phyloP scores from a whole-genome alignment of 306 rosid species.

The Ammopiptanthus mongolicus region DNA sequence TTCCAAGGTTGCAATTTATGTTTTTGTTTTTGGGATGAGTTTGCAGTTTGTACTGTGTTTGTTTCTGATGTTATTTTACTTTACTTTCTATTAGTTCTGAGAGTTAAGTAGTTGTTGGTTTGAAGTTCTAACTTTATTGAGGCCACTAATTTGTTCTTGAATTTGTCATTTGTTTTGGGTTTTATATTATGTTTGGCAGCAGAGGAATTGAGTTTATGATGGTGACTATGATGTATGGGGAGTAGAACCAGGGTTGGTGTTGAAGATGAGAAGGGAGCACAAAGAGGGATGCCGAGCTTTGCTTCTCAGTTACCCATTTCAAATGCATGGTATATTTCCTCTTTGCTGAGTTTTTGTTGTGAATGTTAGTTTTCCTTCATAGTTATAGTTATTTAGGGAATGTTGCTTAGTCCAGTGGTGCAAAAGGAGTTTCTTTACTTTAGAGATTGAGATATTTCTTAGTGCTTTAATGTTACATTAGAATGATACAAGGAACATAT shows the following conservation, averaged over 20 bases:
- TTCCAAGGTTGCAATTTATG: conserved; percentile 11
- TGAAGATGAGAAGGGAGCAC: conserved; percentile 46
- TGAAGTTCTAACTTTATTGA: not conserved
- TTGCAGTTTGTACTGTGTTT: not conserved
- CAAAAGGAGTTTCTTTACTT: not conserved
- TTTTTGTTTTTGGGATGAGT: not conserved
- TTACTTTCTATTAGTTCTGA: conserved; percentile 1
- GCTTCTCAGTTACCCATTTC: conserved; percentile 33
- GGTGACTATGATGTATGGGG: conserved; percentile 28
- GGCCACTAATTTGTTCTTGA: conserved; percentile 6
- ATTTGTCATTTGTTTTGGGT: conserved; percentile 12
- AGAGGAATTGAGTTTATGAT: conserved; percentile 10
- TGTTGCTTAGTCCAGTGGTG: not conserved
- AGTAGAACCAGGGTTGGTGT: conserved; percentile 29
- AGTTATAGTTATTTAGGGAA: not conserved
- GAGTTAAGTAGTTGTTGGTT: not conserved
- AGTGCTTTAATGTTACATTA: not conserved
- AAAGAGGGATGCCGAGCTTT: conserved; percentile 48
- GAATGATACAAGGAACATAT: not conserved
- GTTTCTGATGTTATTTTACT: conserved; percentile 10
- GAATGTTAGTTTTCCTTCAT: conserved; percentile 8
- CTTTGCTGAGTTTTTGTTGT: conserved; percentile 10
- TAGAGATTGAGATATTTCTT: conserved; percentile 1
- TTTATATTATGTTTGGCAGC: not conserved
- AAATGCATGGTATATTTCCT: conserved; percentile 26